A percentile compares a stretch with the other conserved stretches of the same genome.
Conservation (phyloP, 148 eudicot genomes). For the Chenopodium formosanum region DNA sequence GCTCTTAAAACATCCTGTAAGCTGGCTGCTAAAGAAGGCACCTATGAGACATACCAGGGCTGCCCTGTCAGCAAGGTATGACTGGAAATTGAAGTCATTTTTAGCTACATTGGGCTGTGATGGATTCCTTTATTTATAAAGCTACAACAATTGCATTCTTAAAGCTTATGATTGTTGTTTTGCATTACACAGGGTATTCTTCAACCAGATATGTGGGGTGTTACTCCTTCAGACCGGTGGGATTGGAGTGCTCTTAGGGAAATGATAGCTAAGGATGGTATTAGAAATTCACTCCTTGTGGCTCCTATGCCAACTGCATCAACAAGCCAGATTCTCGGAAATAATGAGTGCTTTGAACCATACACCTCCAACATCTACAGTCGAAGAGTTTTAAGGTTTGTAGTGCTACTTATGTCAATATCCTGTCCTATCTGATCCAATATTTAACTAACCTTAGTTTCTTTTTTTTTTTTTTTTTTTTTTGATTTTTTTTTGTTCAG, state of each 20-base stretch:
- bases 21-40: conserved; percentile 78
- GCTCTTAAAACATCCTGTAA: conserved; percentile 87
- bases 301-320: conserved; percentile 99
- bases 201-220: conserved; percentile 99
- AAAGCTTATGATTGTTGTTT: background rate
- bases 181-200: conserved; percentile 61
- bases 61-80: conserved; percentile 90
- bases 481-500: conserved; percentile 36
- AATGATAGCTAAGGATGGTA: conserved; percentile 67
- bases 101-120: background rate
- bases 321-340: conserved; percentile 96
- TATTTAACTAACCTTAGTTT: background rate
- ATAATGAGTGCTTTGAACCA: conserved; percentile 98
- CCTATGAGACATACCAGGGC: conserved; percentile 80
- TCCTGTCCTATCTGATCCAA: background rate
- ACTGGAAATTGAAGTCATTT: background rate
- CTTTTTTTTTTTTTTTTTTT: conserved; percentile 7
- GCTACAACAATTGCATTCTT: background rate
- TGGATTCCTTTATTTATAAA: background rate
- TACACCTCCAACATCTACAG: conserved; percentile 94
- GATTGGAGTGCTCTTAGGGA: conserved; percentile 75
- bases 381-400: conserved; percentile 87
- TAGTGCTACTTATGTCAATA: background rate
- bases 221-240: conserved; percentile 80
- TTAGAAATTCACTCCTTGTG: conserved; percentile 89